These are phyloP conservation scores for Ophiobolus disseminans DNA, from an alignment of 2,329 filamentous ascomycete species.

Conservation along the genomic window DNA sequence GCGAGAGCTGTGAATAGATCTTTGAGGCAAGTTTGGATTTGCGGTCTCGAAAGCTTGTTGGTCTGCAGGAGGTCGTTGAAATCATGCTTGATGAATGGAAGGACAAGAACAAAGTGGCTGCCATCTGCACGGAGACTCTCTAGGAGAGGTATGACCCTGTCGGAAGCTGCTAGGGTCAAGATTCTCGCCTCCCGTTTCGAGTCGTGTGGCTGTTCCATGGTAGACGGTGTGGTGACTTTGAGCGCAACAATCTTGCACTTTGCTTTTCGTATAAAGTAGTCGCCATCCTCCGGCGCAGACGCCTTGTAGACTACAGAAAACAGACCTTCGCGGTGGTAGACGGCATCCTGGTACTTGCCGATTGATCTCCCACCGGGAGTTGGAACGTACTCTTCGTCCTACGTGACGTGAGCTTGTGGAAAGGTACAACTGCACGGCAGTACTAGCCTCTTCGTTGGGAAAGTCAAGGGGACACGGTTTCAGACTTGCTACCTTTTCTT, in stretches of 20 bases:
- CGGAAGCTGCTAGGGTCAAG: slow-evolving; percentile 64
- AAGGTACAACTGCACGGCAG: not conserved
- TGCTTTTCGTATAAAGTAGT: slow-evolving; percentile 35
- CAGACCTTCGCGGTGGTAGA: slow-evolving; percentile 69
- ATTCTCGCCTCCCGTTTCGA: slow-evolving; percentile 80
- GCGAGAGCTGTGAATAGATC: slow-evolving; percentile 75
- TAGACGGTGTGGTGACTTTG: slow-evolving; percentile 81
- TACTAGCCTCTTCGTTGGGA: slow-evolving; percentile 31
- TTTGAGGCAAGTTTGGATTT: slow-evolving; percentile 61
- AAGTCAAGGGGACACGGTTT: slow-evolving; percentile 29
- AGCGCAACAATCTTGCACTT: slow-evolving; percentile 66
- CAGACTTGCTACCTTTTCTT: slow-evolving; percentile 28
- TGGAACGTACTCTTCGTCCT: slow-evolving; percentile 42
- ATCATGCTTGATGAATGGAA: slow-evolving; percentile 81
- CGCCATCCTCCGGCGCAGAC: slow-evolving; percentile 47
- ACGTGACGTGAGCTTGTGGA: slow-evolving; percentile 4
- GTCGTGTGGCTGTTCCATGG: slow-evolving; percentile 81
- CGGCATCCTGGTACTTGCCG: slow-evolving; percentile 64
- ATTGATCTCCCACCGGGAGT: slow-evolving; percentile 53
- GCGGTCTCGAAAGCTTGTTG: slow-evolving; percentile 47
- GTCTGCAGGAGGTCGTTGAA: slow-evolving; percentile 71
- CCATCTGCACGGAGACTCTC: slow-evolving; percentile 74
- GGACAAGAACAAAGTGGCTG: slow-evolving; percentile 77
- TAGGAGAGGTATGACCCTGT: slow-evolving; percentile 71
- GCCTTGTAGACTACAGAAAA: slow-evolving; percentile 85